phyloP scores from a whole-genome alignment of 768 basidiomycete genomes.

The Tylopilus intermedius region DNA sequence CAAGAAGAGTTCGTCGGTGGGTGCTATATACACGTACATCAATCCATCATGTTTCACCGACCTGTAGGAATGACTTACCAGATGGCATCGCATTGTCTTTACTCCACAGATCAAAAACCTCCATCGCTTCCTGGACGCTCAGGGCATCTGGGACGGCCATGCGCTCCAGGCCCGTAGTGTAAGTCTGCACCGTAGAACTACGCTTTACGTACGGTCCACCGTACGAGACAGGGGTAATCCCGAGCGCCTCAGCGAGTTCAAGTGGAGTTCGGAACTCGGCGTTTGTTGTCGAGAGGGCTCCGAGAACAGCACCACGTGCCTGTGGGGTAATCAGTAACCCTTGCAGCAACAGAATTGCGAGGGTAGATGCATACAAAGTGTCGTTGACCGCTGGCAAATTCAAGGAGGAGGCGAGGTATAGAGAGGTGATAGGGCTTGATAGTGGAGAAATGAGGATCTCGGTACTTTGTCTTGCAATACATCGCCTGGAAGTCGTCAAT shows the following conservation, averaged over 20 bases:
- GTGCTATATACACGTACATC: conserved; percentile 21
- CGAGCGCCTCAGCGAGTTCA: conserved; percentile 63
- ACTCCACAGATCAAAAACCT: conserved; percentile 74
- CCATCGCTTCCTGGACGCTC: conserved; percentile 61
- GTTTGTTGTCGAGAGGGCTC: conserved; percentile 61
- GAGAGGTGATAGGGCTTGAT: conserved; percentile 78
- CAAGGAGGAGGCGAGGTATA: conserved; percentile 70
- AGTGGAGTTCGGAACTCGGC: conserved; percentile 53
- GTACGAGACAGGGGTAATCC: conserved; percentile 37
- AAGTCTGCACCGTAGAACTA: conserved; percentile 43
- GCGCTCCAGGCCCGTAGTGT: conserved; percentile 50
- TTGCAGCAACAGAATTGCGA: neutral
- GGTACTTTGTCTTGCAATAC: conserved; percentile 63
- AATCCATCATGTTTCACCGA: neutral
- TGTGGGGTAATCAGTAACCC: conserved; percentile 26
- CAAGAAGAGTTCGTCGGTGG: conserved; percentile 70
- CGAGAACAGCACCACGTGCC: conserved; percentile 68
- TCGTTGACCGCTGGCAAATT: conserved; percentile 69
- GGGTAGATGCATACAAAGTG: conserved; percentile 52
- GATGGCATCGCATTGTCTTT: conserved; percentile 52
- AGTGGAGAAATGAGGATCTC: conserved; percentile 62
- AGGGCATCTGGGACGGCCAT: conserved; percentile 55
- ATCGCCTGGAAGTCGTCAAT: conserved; percentile 86
- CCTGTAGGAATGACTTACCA: conserved; percentile 30
- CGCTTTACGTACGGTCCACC: conserved; percentile 55